Evolutionary conservation across 2,329 filamentous ascomycete species (phyloP).

Genomic region (Aureobasidium musti): DNA sequence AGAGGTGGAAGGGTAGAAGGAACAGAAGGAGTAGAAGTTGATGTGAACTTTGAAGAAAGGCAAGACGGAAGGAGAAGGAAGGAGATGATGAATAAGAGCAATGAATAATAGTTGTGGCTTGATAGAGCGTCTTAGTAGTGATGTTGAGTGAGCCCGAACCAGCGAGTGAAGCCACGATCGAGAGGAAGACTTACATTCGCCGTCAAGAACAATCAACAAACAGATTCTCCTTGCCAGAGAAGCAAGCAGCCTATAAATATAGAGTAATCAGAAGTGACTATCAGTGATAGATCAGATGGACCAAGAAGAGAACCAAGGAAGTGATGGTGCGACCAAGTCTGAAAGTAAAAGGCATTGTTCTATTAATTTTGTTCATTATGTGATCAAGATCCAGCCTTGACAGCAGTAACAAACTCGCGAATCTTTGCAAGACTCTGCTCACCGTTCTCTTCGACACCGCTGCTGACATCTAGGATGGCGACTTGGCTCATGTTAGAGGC

Average conservation of each 20-base stretch:
- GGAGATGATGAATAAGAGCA: too few species aligned
- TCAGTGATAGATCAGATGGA: background rate
- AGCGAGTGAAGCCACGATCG: background rate
- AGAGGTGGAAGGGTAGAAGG: background rate
- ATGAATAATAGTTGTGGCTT: background rate
- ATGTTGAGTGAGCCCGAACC: background rate
- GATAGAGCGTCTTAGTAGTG: background rate
- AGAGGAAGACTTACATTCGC: background rate
- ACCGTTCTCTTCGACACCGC: slow-evolving; percentile 84
- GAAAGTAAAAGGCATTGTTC: background rate
- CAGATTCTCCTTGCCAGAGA: background rate
- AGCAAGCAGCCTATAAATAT: background rate
- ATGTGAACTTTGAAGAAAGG: background rate
- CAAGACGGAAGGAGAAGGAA: background rate
- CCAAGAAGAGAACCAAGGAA: background rate
- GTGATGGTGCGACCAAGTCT: too few species aligned
- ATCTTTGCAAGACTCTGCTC: slow-evolving; percentile 82
- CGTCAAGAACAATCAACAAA: background rate
- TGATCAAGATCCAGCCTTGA: slow-evolving; percentile 25
- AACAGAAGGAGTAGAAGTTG: background rate
- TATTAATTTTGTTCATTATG: slow-evolving; percentile 12
- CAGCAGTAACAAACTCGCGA: slow-evolving; percentile 47
- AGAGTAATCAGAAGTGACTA: background rate
- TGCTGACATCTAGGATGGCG: slow-evolving; percentile 87
- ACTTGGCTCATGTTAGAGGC: slow-evolving; percentile 64